phyloP scores from a whole-genome alignment of 768 basidiomycete species.

The Hydnum rufescens region DNA sequence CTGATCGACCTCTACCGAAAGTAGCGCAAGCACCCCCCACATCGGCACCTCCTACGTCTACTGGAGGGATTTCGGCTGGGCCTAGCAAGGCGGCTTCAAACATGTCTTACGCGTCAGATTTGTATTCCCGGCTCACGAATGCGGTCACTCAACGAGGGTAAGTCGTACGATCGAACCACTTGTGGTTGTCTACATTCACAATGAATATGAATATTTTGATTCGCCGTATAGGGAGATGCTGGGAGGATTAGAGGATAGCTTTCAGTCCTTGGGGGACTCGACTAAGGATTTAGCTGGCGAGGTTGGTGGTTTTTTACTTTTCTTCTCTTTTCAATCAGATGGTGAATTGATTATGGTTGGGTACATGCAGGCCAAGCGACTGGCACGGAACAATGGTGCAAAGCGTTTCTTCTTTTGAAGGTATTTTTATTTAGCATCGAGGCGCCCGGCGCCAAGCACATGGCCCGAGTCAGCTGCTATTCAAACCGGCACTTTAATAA shows the following conservation, averaged over 20 bases:
- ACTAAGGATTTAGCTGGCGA: slow-evolving; percentile 5
- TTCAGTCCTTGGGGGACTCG: slow-evolving; percentile 3
- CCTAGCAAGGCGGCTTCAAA: background rate
- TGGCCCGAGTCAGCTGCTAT: too few species aligned
- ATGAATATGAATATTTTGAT: background rate
- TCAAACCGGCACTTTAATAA: too few species aligned
- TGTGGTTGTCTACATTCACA: too few species aligned
- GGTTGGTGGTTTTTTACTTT: too few species aligned
- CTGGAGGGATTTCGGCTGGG: background rate
- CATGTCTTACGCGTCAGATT: background rate
- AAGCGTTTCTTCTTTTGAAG: slow-evolving; percentile 3
- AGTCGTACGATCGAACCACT: background rate
- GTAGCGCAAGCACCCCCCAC: background rate
- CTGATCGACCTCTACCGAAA: slow-evolving; percentile 3
- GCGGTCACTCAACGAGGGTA: slow-evolving; percentile 8
- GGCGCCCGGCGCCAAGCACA: too few species aligned
- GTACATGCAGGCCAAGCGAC: slow-evolving; percentile 2
- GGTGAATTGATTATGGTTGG: background rate
- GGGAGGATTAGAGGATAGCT: slow-evolving; percentile 2
- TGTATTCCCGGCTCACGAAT: slow-evolving; percentile 3
- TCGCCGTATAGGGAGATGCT: slow-evolving; percentile 1
- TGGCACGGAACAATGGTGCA: slow-evolving; percentile 1
- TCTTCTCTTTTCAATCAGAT: too few species aligned
- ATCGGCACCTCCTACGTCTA: background rate
- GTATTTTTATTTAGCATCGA: too few species aligned